phyloP scores from a whole-genome alignment of 148 eudicot species.

The Fallopia convolvulus region DNA sequence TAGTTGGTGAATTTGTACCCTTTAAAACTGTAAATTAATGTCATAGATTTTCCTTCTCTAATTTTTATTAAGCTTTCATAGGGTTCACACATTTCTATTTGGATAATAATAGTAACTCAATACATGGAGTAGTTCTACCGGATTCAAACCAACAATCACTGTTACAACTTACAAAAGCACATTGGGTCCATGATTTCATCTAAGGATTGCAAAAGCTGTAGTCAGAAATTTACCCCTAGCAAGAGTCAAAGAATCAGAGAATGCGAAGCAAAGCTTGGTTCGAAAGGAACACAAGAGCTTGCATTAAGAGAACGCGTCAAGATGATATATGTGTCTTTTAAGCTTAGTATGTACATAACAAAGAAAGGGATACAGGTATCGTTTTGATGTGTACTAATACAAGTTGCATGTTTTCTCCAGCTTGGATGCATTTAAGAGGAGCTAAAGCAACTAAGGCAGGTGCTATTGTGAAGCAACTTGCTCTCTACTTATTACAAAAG shows the following conservation, averaged over 20 bases:
- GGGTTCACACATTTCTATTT: neutral
- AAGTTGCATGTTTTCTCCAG: neutral
- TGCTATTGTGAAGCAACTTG: neutral
- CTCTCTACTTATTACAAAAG: neutral
- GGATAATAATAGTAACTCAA: no score
- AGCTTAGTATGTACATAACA: neutral
- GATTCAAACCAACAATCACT: neutral
- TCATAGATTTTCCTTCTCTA: neutral
- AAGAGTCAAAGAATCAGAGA: neutral
- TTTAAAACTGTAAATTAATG: no score
- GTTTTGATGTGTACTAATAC: neutral
- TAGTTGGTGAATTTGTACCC: no score
- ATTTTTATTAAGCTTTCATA: no score
- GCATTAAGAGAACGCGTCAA: neutral
- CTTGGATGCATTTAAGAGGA: slow-evolving; percentile 1
- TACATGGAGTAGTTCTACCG: no score
- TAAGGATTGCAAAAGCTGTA: neutral
- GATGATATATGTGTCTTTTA: neutral
- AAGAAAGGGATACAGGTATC: neutral
- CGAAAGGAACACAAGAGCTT: neutral
- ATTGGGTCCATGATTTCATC: neutral
- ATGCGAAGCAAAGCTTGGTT: neutral
- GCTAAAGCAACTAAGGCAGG: neutral
- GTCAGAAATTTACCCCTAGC: neutral
- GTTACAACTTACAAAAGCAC: neutral